Conservation (phyloP, 306 rosid genomes). For the Trifolium repens region DNA sequence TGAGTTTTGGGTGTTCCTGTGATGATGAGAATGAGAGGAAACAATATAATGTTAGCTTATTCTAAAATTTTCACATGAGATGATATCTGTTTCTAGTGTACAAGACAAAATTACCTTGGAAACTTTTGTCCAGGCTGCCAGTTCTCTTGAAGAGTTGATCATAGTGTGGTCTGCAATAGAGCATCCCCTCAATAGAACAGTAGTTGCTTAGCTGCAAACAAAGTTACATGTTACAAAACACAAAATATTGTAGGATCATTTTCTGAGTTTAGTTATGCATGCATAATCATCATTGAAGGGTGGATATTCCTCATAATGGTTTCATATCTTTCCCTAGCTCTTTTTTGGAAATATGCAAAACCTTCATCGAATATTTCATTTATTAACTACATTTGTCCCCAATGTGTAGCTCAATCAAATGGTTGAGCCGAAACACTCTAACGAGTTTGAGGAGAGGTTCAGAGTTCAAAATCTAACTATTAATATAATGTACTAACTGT, state of each 20-base stretch:
- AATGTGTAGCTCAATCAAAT: background rate
- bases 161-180: constrained; percentile 90
- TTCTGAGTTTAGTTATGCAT: background rate
- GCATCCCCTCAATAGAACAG: constrained; percentile 86
- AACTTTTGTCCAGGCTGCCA: constrained; percentile 87
- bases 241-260: background rate
- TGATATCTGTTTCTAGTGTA: background rate
- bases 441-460: background rate
- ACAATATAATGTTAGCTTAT: constrained; percentile 1
- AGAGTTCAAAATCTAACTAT: background rate
- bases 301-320: background rate
- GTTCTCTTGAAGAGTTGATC: constrained; percentile 89
- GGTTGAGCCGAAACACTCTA: background rate
- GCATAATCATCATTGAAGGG: constrained; percentile 20
- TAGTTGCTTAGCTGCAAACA: constrained; percentile 74
- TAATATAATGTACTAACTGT: no score
- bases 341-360: background rate
- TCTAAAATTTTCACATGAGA: background rate
- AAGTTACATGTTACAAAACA: background rate
- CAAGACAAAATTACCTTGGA: constrained; percentile 54
- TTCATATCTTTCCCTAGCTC: background rate
- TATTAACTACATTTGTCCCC: background rate
- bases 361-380: background rate
- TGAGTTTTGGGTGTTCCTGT: constrained; percentile 71
- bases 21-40: constrained; percentile 35